Evolutionary conservation across 164 flowering plant genomes (phyloP).

Genomic region (Vitis riparia): DNA sequence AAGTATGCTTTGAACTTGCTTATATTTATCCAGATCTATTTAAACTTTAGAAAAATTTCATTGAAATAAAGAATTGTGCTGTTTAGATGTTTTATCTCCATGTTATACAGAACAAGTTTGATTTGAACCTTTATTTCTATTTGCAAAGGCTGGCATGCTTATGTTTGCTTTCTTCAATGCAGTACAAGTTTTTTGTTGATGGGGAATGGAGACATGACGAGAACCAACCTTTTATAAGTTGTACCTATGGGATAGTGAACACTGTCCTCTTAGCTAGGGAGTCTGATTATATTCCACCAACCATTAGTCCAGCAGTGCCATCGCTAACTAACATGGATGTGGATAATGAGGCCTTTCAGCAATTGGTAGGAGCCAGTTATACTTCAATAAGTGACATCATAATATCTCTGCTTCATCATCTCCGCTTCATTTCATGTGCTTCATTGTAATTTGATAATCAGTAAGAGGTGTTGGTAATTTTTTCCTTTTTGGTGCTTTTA

Average conservation of each 20-base stretch:
- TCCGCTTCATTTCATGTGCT: background rate
- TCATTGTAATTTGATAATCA: background rate
- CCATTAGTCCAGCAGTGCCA: conserved; percentile 33
- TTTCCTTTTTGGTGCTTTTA: too few species aligned
- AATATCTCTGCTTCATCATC: background rate
- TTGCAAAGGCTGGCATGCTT: background rate
- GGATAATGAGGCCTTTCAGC: conserved; percentile 64
- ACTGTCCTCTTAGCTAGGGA: conserved; percentile 56
- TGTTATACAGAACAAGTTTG: background rate
- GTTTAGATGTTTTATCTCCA: conserved; percentile 1
- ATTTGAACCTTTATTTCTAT: background rate
- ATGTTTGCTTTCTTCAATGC: conserved; percentile 23
- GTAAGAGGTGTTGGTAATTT: too few species aligned
- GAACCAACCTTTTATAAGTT: conserved; percentile 46
- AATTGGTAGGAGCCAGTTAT: conserved; percentile 44
- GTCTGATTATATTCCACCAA: conserved; percentile 36
- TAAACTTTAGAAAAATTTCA: background rate
- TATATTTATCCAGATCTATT: background rate
- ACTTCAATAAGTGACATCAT: background rate
- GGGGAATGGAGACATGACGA: conserved; percentile 96
- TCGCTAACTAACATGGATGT: conserved; percentile 81
- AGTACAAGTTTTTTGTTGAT: conserved; percentile 91
- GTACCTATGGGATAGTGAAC: conserved; percentile 78
- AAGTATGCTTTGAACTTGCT: background rate
- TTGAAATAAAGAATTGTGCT: background rate